A percentile compares a stretch with the other conserved stretches of the same genome.
Evolutionary conservation across 495 filamentous ascomycete genomes (phyloP).

Genomic region (Penicillium simplicissimum): DNA sequence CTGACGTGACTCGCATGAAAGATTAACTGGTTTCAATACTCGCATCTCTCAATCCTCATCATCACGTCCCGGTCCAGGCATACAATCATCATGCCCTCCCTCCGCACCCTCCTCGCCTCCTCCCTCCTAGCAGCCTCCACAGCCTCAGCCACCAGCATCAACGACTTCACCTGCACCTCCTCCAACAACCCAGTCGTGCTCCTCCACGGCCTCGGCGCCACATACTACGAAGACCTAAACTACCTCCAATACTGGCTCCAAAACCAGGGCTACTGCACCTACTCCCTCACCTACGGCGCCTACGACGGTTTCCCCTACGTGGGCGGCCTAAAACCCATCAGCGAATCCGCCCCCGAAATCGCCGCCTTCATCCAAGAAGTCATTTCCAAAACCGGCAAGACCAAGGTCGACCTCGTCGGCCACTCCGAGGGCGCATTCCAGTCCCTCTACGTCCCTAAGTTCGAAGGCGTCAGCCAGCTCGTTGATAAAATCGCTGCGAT

Average conservation of each 20-base stretch:
- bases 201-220: conserved; percentile 55
- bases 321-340: conserved; percentile 48
- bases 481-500: conserved; percentile 52
- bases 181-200: conserved; percentile 49
- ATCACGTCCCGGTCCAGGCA: too few relatives aligned
- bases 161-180: conserved; percentile 44
- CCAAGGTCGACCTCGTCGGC: conserved; percentile 52
- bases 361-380: conserved; percentile 50
- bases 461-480: conserved; percentile 43
- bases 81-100: too few relatives aligned
- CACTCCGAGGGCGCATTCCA: conserved; percentile 58
- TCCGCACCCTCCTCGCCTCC: conserved; percentile 16
- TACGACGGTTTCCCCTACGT: conserved; percentile 48
- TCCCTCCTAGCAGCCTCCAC: conserved; percentile 22
- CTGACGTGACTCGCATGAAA: neutral
- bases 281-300: conserved; percentile 52
- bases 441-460: conserved; percentile 54
- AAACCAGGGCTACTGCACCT: conserved; percentile 52
- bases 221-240: conserved; percentile 54
- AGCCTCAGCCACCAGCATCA: conserved; percentile 29
- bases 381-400: conserved; percentile 38
- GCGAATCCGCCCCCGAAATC: conserved; percentile 49
- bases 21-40: neutral
- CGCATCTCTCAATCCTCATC: neutral
- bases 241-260: conserved; percentile 53